Percentiles rank a stretch among this genome's conserved stretches.
Evolutionary conservation across 352 stramenopile species (phyloP).

Genomic region (Pythium monospermum): DNA sequence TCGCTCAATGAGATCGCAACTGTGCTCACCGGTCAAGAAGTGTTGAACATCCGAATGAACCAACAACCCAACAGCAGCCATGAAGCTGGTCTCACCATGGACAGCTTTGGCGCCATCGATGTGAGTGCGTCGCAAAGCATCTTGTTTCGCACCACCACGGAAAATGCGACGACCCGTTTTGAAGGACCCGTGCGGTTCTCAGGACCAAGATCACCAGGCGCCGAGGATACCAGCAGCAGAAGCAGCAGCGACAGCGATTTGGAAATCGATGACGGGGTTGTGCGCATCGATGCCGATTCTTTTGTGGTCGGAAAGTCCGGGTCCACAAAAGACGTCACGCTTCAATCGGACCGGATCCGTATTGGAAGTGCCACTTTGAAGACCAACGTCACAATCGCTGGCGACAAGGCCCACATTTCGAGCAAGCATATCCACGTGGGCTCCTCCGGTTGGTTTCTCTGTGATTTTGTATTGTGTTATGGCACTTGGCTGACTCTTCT

Average conservation of each 20-base stretch:
- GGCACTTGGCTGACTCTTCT: background rate
- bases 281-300: slow-evolving; percentile 12
- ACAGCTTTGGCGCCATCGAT: slow-evolving; percentile 5
- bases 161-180: slow-evolving; percentile 10
- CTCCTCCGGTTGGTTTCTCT: background rate
- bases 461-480: no score
- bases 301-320: slow-evolving; percentile 14
- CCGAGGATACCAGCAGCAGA: background rate
- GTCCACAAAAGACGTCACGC: slow-evolving; percentile 5
- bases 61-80: slow-evolving; percentile 4
- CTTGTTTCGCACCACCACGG: background rate
- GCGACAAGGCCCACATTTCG: background rate
- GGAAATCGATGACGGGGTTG: slow-evolving; percentile 3
- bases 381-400: slow-evolving; percentile 11
- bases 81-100: background rate
- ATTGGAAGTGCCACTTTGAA: slow-evolving; percentile 12
- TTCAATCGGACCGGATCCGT: slow-evolving; percentile 10
- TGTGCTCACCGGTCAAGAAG: background rate
- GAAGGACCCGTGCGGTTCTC: slow-evolving; percentile 14
- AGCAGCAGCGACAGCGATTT: background rate
- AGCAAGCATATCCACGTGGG: slow-evolving; percentile 3
- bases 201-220: no score
- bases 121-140: slow-evolving; percentile 10
- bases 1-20: slow-evolving; percentile 4
- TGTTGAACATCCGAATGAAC: background rate